Base-by-base conservation (phyloP, 139 green algal species). In the Picochlorum sp. region DNA sequence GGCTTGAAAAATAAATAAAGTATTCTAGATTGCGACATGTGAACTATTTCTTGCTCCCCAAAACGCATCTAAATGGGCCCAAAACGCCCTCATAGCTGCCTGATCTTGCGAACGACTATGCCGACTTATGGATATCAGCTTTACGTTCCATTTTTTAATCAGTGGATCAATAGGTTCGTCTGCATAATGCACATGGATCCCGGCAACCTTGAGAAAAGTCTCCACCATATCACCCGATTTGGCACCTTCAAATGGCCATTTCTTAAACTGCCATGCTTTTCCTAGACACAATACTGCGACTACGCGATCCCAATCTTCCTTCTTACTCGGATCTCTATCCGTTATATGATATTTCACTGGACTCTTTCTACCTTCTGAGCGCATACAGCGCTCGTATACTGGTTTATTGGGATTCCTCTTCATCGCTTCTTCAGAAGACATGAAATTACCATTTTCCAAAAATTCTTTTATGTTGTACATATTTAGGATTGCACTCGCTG, bases 221-320 rank as follows among this genome's bases (percentile, higher is more conserved):
- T 74, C 65, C 36, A 81, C 70, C 49, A 75, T 45, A 51, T 81
- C 69, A 5, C 73, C 73, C 9, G 9, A 24, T 12, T 24, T 36
- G 4, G 50, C 66, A 22, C 73, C 73, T 76, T 83, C 85, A 65
- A 66, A 82, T 10, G 80, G 80, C 63, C 68, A 88, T 20, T 67
- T 68, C 52, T 85, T 85, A 68, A 88, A 89, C 68, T 88, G 80
- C 80, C 80, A 88, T 14, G 69, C 36, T 61, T 80, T 79, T 39
- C 80, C 80, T 32, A 70, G 55, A 45, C 79, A 79, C 55, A 89
- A 79, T 16, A 89, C 75, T 6, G 70, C 76, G 35, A 89, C 80
- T 33, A 88, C 81, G 1, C 80, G 64, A 16, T 73, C 31, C 80
- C 80, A 87, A 41, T 81, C 79, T 43, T 55, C 12, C 20, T 59